Conservation (phyloP, 2,329 filamentous ascomycete species). For the Aaosphaeria arxii region DNA sequence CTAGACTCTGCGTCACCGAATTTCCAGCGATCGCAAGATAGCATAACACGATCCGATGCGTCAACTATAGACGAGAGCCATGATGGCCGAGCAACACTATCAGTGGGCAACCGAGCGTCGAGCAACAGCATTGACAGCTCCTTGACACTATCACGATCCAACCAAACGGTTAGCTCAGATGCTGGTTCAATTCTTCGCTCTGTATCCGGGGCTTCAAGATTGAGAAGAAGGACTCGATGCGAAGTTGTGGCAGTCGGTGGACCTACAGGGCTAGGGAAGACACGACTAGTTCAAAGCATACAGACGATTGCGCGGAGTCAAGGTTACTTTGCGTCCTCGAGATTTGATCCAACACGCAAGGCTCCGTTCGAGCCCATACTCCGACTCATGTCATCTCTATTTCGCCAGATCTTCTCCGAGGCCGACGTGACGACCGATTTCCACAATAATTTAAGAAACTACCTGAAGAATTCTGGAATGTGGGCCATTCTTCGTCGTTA, state of each 20-base stretch:
- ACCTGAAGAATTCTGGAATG: slow-evolving; percentile 50
- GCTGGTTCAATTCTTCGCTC: slow-evolving; percentile 20
- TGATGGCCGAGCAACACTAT: slow-evolving; percentile 1
- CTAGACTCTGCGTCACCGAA: slow-evolving; percentile 23
- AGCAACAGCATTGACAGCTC: slow-evolving; percentile 31
- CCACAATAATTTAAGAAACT: slow-evolving; percentile 56
- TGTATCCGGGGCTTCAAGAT: slow-evolving; percentile 41
- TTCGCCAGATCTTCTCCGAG: slow-evolving; percentile 65
- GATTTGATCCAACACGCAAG: slow-evolving; percentile 58
- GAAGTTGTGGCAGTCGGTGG: slow-evolving; percentile 60
- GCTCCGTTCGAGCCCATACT: slow-evolving; percentile 62
- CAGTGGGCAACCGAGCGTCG: slow-evolving; percentile 15
- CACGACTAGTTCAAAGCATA: slow-evolving; percentile 57
- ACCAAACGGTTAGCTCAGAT: slow-evolving; percentile 8
- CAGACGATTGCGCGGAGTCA: slow-evolving; percentile 55
- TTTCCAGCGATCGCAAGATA: slow-evolving; percentile 29
- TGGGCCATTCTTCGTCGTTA: slow-evolving; percentile 57
- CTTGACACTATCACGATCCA: slow-evolving; percentile 17
- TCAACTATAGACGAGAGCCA: slow-evolving; percentile 21
- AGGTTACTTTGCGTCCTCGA: slow-evolving; percentile 60
- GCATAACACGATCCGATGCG: slow-evolving; percentile 18
- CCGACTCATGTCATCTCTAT: slow-evolving; percentile 58
- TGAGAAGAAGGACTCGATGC: slow-evolving; percentile 54
- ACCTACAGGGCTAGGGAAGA: slow-evolving; percentile 58
- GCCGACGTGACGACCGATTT: slow-evolving; percentile 61